phyloP scores from a whole-genome alignment of 208 protist species.

The Acanthamoeba culbertsoni region DNA sequence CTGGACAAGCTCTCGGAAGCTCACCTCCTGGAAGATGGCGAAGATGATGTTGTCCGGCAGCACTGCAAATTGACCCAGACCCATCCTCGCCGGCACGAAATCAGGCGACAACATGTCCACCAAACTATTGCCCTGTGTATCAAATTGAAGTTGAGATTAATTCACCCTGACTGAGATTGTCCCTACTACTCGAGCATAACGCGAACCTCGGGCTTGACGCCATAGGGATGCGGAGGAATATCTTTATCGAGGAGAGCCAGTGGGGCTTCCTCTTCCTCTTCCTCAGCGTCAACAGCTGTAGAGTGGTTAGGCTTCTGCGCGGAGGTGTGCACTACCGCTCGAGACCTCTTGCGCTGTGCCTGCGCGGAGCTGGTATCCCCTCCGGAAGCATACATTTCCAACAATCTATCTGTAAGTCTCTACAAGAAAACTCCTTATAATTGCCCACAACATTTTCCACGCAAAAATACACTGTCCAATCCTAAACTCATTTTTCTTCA shows the following conservation, averaged over 20 bases:
- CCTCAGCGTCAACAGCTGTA: not conserved
- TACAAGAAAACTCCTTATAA: too few species aligned
- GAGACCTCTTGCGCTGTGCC: too few species aligned
- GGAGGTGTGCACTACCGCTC: too few species aligned
- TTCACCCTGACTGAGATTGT: not conserved
- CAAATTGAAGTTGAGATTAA: not conserved
- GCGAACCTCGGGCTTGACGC: not conserved
- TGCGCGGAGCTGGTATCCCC: too few species aligned
- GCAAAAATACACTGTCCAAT: too few species aligned
- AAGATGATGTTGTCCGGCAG: not conserved
- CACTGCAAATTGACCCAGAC: not conserved
- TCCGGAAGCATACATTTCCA: too few species aligned
- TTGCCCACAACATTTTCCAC: too few species aligned
- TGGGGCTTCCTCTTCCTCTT: not conserved
- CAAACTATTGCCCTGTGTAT: not conserved
- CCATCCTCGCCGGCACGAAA: not conserved
- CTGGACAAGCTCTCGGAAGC: conserved; percentile 1
- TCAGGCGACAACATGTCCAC: not conserved
- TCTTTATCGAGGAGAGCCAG: not conserved
- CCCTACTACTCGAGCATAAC: not conserved
- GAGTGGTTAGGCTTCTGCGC: too few species aligned
- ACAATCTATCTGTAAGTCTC: too few species aligned
- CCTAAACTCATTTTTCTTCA: too few species aligned
- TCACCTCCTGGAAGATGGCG: not conserved
- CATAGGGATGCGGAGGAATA: not conserved